These are phyloP conservation scores for Leccinum griseonigrum DNA, from an alignment of 1,284 basidiomycete genomes.

Conservation along the genomic window DNA sequence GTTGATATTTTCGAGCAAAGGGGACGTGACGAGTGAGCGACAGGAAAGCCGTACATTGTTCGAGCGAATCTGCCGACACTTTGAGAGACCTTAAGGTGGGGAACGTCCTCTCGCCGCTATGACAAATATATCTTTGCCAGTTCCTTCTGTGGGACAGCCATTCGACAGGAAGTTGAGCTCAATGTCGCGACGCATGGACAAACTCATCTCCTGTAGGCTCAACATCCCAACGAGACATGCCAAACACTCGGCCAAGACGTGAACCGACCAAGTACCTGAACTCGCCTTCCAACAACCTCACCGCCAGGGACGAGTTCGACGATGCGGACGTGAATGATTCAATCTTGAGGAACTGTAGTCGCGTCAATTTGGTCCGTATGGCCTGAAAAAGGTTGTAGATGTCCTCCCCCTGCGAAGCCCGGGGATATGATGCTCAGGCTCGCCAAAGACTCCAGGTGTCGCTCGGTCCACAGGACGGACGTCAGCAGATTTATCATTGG, in stretches of 20 bases:
- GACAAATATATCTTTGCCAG: background rate
- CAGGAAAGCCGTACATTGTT: slow-evolving; percentile 28
- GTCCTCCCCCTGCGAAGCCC: slow-evolving; percentile 16
- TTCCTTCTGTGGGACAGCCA: slow-evolving; percentile 4
- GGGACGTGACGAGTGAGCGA: slow-evolving; percentile 21
- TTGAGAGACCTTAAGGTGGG: slow-evolving; percentile 24
- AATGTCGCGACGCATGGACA: slow-evolving; percentile 23
- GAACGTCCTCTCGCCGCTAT: slow-evolving; percentile 14
- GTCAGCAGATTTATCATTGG: slow-evolving; percentile 22
- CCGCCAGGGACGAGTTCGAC: slow-evolving; percentile 11
- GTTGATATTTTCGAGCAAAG: slow-evolving; percentile 18
- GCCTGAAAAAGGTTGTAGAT: slow-evolving; percentile 25
- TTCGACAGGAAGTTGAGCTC: slow-evolving; percentile 15
- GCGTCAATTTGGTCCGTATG: slow-evolving; percentile 20
- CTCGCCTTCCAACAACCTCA: slow-evolving; percentile 19
- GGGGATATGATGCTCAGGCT: slow-evolving; percentile 26
- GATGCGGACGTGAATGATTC: slow-evolving; percentile 24
- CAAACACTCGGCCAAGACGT: slow-evolving; percentile 26
- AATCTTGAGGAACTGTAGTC: slow-evolving; percentile 21
- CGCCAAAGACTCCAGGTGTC: slow-evolving; percentile 19
- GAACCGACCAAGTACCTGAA: slow-evolving; percentile 23
- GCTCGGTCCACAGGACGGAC: slow-evolving; percentile 21
- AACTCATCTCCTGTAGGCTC: slow-evolving; percentile 21
- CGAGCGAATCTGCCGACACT: slow-evolving; percentile 23
- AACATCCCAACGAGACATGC: slow-evolving; percentile 20